Evolutionary conservation across 208 protist species (phyloP), one percentile per base, ranked within the genome.

Genomic region (Angomonas desouzai): DNA sequence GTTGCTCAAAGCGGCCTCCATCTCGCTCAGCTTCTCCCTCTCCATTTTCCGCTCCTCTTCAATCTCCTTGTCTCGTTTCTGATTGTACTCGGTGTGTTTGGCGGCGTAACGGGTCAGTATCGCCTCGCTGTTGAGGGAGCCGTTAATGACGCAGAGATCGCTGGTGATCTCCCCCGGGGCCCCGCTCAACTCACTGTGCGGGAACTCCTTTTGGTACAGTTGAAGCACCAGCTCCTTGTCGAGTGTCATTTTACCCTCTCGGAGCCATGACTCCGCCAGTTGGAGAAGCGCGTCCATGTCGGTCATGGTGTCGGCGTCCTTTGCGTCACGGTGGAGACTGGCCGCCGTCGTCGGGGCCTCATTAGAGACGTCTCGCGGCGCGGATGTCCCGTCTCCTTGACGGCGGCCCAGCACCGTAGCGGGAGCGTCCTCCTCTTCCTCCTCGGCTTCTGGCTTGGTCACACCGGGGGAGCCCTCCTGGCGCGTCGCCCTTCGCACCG

Each of bases 11-110:
- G 43, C 34, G 48, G 10, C 49, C 22, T 66, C 62, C 53, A 45
- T 57, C 38, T 61, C 64, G 1, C 34, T 23, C 47, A 62, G 64
- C 47, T 43, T 22, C 9, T 62, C 22, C 28, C 25, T 0, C 16
- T 68, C 55, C 18, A 48, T 30, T 43, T 23, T 30, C 53, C 58
- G 25, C 53, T 48, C 58, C 34, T 40, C 36, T 40, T 40, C 36
- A 40, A 40, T 40, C 36, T 40, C 36, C 13, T 13, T 40, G 27
- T 56, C 49, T 56, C 18, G 11, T 33, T 33, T 6, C 13, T 40
- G 9, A 13, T 40, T 40, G 36, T 40, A 40, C 36, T 40, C 36
- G 36, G 6, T 40, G 36, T 40, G 36, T 13, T 40, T 40, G 9
- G 36, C 36, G 48, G 48, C 20, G 20, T 28, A 29, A 4, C 48